These are phyloP conservation scores for Rickenella mellea DNA, from an alignment of 768 basidiomycete species.

Conservation along the genomic window DNA sequence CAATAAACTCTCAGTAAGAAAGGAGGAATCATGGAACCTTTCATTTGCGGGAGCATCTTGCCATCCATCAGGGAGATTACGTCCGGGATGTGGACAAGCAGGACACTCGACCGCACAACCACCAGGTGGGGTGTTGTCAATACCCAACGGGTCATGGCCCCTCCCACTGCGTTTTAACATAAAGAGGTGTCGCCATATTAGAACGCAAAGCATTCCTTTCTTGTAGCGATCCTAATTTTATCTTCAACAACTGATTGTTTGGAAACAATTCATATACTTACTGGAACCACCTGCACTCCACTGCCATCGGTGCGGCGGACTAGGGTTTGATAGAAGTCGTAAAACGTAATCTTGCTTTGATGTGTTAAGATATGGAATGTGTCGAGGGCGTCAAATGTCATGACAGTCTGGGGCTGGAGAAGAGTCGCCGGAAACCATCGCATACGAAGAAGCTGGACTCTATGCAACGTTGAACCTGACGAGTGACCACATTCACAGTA, in stretches of 20 bases:
- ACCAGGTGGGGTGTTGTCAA: constrained; percentile 6
- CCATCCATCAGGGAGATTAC: constrained; percentile 14
- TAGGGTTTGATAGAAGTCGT: constrained; percentile 1
- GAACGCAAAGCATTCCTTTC: constrained; percentile 7
- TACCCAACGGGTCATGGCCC: constrained; percentile 12
- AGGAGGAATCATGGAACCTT: constrained; percentile 4
- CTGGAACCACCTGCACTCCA: background rate
- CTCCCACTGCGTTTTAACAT: constrained; percentile 13
- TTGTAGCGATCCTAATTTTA: constrained; percentile 5
- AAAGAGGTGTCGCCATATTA: constrained; percentile 13
- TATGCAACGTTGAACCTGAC: too few species aligned
- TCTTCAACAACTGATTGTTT: background rate
- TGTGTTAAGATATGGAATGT: background rate
- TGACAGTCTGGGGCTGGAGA: constrained; percentile 5
- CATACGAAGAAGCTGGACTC: constrained; percentile 8
- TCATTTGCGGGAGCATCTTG: constrained; percentile 5
- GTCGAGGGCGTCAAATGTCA: constrained; percentile 7
- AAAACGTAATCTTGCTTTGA: constrained; percentile 5
- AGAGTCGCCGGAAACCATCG: constrained; percentile 13
- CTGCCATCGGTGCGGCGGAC: background rate
- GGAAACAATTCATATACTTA: background rate
- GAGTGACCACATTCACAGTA: too few species aligned
- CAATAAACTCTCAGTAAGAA: background rate
- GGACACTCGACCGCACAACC: constrained; percentile 20
- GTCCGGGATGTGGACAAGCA: constrained; percentile 22